A percentile compares a stretch with the other conserved stretches of the same genome.
Conservation (phyloP, 1,284 basidiomycete genomes). For the Phlebopus sp. region DNA sequence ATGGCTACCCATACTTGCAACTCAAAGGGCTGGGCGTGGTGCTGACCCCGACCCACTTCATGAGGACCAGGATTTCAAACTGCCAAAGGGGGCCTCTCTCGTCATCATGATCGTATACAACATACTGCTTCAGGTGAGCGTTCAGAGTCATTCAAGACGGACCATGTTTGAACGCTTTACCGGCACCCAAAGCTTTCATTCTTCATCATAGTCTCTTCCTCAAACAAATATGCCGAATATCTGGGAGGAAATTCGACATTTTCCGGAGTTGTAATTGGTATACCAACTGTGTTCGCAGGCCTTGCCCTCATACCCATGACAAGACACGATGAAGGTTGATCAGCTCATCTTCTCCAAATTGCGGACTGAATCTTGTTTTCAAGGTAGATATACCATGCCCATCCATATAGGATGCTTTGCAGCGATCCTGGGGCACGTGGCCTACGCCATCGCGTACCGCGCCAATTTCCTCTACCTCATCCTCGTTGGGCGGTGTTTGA, state of each 20-base stretch:
- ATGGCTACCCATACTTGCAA: not conserved
- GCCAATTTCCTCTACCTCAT: slow-evolving; percentile 48
- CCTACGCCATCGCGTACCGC: slow-evolving; percentile 46
- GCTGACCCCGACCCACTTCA: not conserved
- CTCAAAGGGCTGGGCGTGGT: not conserved
- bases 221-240: slow-evolving; percentile 57
- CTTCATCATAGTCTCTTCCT: slow-evolving; percentile 67
- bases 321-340: slow-evolving; percentile 52
- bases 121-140: slow-evolving; percentile 43
- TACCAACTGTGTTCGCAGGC: slow-evolving; percentile 40
- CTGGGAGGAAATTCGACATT: slow-evolving; percentile 66
- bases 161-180: not conserved
- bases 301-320: slow-evolving; percentile 57
- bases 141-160: not conserved
- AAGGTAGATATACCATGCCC: slow-evolving; percentile 51
- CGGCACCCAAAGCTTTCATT: slow-evolving; percentile 53
- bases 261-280: slow-evolving; percentile 67
- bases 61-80: slow-evolving; percentile 42
- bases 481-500: slow-evolving; percentile 45
- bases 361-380: slow-evolving; percentile 1
- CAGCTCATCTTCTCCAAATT: not conserved
- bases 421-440: slow-evolving; percentile 41
- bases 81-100: slow-evolving; percentile 45
- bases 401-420: slow-evolving; percentile 43
- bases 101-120: slow-evolving; percentile 44